Conservation (phyloP, 257 asterid species). For the Nicotiana otophora region DNA sequence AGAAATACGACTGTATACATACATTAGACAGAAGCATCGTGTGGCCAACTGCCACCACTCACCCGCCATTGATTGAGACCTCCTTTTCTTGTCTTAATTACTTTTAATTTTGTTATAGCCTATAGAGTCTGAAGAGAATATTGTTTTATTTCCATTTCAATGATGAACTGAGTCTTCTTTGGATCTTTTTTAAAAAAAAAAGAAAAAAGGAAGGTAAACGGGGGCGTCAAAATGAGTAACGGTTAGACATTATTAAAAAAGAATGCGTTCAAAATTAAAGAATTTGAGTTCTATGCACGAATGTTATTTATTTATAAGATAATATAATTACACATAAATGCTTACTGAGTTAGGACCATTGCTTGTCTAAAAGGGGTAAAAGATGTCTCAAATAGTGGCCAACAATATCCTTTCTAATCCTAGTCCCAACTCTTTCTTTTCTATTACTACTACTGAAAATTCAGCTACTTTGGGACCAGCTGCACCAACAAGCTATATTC, state of each 20-base stretch:
- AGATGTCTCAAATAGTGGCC: conserved; percentile 4
- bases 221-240: too few relatives aligned
- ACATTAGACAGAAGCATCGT: conserved; percentile 10
- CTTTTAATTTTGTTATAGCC: background rate
- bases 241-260: too few relatives aligned
- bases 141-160: too few relatives aligned
- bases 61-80: conserved; percentile 55
- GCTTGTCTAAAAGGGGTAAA: conserved; percentile 28
- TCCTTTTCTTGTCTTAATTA: background rate
- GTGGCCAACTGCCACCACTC: conserved; percentile 39
- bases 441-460: conserved; percentile 15
- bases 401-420: conserved; percentile 9
- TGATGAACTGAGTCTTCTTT: too few relatives aligned
- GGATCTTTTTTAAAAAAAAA: too few relatives aligned
- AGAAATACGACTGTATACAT: background rate
- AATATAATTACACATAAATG: too few relatives aligned
- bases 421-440: conserved; percentile 30
- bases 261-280: too few relatives aligned
- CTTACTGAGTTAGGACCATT: background rate
- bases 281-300: too few relatives aligned
- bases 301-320: too few relatives aligned
- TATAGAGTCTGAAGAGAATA: too few relatives aligned
- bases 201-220: too few relatives aligned
- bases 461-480: conserved; percentile 23
- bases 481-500: background rate